Base-by-base conservation (phyloP, 306 rosid genomes). In the Boehmeria nivea region DNA sequence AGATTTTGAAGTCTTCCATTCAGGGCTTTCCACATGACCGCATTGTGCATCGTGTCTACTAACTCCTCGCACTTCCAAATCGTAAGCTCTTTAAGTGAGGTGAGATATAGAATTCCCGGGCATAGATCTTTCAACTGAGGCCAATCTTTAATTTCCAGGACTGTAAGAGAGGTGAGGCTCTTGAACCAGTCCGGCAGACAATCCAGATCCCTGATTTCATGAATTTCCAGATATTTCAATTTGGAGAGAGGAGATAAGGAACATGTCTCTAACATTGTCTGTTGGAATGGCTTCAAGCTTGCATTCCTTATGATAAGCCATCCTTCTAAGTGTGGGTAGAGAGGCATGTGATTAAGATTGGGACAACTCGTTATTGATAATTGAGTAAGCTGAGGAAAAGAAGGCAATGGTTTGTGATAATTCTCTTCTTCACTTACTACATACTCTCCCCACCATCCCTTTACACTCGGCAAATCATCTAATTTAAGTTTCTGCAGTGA, bases 391-490 rank as follows among this genome's bases (percentile, higher is more conserved):
- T 38, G 23, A 49, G 58, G 57, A 8, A 61, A 37, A 11, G 12
- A 47, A 15, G 58, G 58, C 23, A n/a, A 27, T 13, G 9, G 36
- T 31, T 31, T 31, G 36, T 22, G 16, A 10, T 17, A 12, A 27
- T 55, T 18, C 6, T 36, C 45, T 8, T 12, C 45, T 5, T 38
- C 61, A 40, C 16, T 4, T 20, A 6, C 21, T n/a, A 8, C 47
- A 11, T 24, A 16, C 8, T 36, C 45, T 51, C 47, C 43, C 71
- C 63, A 54, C 71, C 71, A 65, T 22, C 71, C 71, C 42, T 47
- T 54, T 4, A 65, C 33, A 12, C 54, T 65, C 12, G 38, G 22
- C 40, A 46, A 18, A 0, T 7, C 34, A 0, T 0, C 0, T 18
- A 65, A 6, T 0, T 0, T 0, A 0, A 65, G 40, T 0, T 0